Evolutionary conservation across 2,329 filamentous ascomycete genomes (phyloP), one percentile per base, ranked within the genome.

Genomic region (Ustulina deusta): DNA sequence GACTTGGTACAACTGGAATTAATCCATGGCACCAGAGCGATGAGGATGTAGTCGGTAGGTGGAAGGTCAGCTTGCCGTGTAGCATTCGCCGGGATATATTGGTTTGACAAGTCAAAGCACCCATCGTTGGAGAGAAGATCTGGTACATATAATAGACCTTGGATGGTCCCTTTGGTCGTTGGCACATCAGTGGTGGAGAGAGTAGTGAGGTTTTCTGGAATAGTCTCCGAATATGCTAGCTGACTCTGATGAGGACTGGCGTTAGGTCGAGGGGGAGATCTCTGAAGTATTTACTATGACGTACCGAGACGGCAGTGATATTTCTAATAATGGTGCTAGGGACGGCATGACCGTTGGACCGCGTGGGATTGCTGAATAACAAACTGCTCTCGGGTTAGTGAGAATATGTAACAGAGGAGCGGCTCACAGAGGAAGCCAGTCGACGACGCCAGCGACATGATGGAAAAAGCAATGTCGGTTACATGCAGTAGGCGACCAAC

Each of bases 1-100:
- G 90, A 86, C 63, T 85, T 80, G 13, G 93, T 91, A 77, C 95
- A 99, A 29, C 88, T 82, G 7, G 85, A 82, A 69, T 86, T 91
- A 73, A 93, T 89, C 94, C 95, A 98, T 32, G 95, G 95, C 27
- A 93, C 94, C 61, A 97, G 82, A 32, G 92, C 94, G 73, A 97
- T 88, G 59, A 94, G 83, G 63, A 91, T 89, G 78, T 93, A 93
- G 72, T 91, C 89, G 56, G 86, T 85, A 0, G 85, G 83, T 0
- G 89, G 89, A 0, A 97, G 86, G 74, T 96, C 86, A n/a, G 80
- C 78, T 73, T 87, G 86, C 17, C 91, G 88, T 13, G 93, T 97
- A 62, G 89, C 93, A 78, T 96, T 94, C 42, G 78, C 74, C 1
- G 94, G 93, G 9, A 97, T 85, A 72, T 91, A 89, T n/a, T 85